phyloP scores from a whole-genome alignment of 257 asterid genomes.

The Lantana camara region DNA sequence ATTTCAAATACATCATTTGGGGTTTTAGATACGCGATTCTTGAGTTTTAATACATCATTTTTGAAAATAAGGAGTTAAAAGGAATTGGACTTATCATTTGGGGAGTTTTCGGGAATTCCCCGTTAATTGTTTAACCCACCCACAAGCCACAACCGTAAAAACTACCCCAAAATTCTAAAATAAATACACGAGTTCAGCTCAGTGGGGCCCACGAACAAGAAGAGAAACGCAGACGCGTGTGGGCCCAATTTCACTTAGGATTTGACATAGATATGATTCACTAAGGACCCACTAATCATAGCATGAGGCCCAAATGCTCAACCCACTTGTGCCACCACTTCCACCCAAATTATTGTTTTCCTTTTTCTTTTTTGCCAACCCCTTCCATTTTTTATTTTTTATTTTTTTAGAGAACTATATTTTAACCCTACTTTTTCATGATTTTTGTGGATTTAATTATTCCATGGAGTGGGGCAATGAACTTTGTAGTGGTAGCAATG shows the following conservation, averaged over 20 bases:
- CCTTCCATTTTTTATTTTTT: neutral
- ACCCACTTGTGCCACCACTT: constrained; percentile 47
- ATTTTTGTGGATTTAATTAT: constrained; percentile 5
- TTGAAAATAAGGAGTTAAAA: too few relatives aligned
- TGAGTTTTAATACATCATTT: too few relatives aligned
- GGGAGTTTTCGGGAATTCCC: too few relatives aligned
- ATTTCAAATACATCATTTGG: too few relatives aligned
- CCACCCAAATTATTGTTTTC: constrained; percentile 15
- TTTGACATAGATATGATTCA: constrained; percentile 48
- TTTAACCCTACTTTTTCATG: constrained; percentile 6
- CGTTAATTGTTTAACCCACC: neutral
- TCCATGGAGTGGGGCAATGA: neutral
- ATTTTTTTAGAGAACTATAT: neutral
- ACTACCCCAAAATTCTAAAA: neutral
- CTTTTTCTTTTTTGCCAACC: neutral
- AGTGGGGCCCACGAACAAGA: constrained; percentile 34
- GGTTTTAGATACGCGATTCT: too few relatives aligned
- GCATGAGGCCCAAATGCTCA: constrained; percentile 51
- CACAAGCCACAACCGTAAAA: constrained; percentile 33
- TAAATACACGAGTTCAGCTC: constrained; percentile 11
- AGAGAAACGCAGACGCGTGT: constrained; percentile 31
- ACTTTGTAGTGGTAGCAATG: constrained; percentile 5
- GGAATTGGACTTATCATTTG: too few relatives aligned
- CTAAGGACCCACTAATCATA: constrained; percentile 53
- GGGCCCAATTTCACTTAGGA: constrained; percentile 39